phyloP scores from a whole-genome alignment of 768 basidiomycete genomes.

The Infundibulicybe gibba region DNA sequence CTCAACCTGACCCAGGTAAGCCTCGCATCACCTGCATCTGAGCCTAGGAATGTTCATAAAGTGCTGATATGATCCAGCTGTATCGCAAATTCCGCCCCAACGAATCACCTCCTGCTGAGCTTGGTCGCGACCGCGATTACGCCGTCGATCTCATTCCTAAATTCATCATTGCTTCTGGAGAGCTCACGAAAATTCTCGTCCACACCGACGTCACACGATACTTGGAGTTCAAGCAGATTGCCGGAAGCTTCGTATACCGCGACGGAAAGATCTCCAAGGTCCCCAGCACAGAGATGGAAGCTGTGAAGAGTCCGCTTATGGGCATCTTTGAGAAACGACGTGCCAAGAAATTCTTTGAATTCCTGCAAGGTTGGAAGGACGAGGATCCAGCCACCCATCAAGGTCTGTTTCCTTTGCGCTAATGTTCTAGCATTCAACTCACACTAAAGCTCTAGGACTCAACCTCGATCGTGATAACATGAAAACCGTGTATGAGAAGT shows the following conservation, averaged over 20 bases:
- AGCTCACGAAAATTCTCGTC: slow-evolving; percentile 96
- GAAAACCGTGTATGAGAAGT: slow-evolving; percentile 94
- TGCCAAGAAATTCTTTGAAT: slow-evolving; percentile 98
- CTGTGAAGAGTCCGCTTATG: slow-evolving; percentile 92
- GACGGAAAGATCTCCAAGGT: slow-evolving; percentile 98
- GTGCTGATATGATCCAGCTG: slow-evolving; percentile 49
- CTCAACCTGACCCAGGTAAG: slow-evolving; percentile 94
- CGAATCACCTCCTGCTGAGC: slow-evolving; percentile 71
- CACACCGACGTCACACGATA: slow-evolving; percentile 99
- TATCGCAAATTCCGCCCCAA: slow-evolving; percentile 92
- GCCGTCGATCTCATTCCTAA: slow-evolving; percentile 98
- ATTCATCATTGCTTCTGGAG: slow-evolving; percentile 98
- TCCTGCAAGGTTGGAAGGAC: slow-evolving; percentile 93
- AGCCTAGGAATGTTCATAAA: background rate
- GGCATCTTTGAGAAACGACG: slow-evolving; percentile 98
- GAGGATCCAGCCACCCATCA: slow-evolving; percentile 96
- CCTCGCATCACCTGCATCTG: slow-evolving; percentile 5
- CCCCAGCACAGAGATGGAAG: slow-evolving; percentile 96
- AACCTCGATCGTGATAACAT: slow-evolving; percentile 89
- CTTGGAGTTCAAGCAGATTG: slow-evolving; percentile 99
- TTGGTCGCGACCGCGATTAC: slow-evolving; percentile 97
- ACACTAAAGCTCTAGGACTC: slow-evolving; percentile 49
- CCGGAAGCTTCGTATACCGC: slow-evolving; percentile 95
- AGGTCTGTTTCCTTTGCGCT: slow-evolving; percentile 42
- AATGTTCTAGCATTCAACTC: background rate